phyloP scores from a whole-genome alignment of 1,284 basidiomycete species.

The Sanguinoderma infundibulare region DNA sequence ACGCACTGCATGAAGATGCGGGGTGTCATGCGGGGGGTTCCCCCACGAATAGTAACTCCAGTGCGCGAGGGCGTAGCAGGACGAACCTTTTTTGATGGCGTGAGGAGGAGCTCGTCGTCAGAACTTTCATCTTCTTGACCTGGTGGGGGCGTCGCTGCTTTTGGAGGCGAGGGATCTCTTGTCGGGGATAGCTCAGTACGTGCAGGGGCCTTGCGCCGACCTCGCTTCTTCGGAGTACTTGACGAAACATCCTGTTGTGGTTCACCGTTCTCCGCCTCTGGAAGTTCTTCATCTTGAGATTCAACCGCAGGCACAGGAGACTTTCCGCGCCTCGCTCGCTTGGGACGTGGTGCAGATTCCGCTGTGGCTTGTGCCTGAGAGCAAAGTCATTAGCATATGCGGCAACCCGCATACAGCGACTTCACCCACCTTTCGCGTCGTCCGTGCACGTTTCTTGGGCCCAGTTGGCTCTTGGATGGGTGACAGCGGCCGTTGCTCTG shows the following conservation, averaged over 20 bases:
- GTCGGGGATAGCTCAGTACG: neutral
- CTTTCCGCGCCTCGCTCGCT: neutral
- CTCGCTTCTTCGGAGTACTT: conserved; percentile 4
- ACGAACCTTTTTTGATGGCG: conserved; percentile 23
- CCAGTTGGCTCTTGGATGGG: conserved; percentile 9
- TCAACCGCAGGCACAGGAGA: neutral
- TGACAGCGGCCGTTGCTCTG: conserved; percentile 7
- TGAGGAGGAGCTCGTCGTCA: conserved; percentile 42
- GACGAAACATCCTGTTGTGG: neutral
- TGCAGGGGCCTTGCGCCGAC: neutral
- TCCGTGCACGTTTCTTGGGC: conserved; percentile 15
- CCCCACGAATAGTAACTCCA: conserved; percentile 9
- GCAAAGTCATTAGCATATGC: neutral
- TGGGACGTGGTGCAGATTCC: neutral
- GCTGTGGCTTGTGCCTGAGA: neutral
- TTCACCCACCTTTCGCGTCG: conserved; percentile 1
- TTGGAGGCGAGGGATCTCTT: neutral
- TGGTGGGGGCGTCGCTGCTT: conserved; percentile 1
- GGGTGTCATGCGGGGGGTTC: conserved; percentile 35
- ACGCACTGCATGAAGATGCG: conserved; percentile 46
- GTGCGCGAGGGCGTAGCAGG: conserved; percentile 35
- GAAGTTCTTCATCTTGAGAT: neutral
- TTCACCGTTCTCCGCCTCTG: neutral
- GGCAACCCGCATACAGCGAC: too few species aligned
- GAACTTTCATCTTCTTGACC: conserved; percentile 17